A percentile compares a stretch with the other conserved stretches of the same genome.
Conservation (phyloP, 108 stramenopile genomes). For the Parmales sp. region DNA sequence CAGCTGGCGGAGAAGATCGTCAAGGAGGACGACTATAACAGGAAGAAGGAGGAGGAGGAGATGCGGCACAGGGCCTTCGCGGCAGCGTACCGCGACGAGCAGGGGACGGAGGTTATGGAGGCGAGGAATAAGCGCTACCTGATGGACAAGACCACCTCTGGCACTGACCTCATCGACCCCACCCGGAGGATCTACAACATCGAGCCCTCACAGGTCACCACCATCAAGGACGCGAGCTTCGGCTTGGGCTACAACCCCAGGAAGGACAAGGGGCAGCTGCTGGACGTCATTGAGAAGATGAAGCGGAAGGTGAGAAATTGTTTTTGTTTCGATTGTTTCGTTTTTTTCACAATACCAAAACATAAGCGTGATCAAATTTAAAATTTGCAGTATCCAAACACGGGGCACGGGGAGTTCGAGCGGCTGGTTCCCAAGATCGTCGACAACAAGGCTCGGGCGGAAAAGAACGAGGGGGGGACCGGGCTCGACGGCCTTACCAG, state of each 20-base stretch:
- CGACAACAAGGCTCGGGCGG: background rate
- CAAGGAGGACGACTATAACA: conserved; percentile 15
- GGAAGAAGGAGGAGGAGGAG: conserved; percentile 11
- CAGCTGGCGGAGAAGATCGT: conserved; percentile 13
- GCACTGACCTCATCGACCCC: background rate
- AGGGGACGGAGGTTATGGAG: conserved; percentile 8
- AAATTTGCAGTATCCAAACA: conserved; percentile 2
- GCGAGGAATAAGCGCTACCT: background rate
- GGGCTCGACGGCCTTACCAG: background rate
- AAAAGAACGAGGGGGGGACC: background rate
- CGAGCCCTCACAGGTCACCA: background rate
- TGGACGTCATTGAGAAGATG: conserved; percentile 5
- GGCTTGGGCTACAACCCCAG: conserved; percentile 1
- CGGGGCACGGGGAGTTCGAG: background rate
- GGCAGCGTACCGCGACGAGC: conserved; percentile 11
- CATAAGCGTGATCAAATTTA: background rate
- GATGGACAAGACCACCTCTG: background rate
- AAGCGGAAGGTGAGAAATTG: background rate
- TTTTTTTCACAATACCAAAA: background rate
- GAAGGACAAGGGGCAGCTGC: conserved; percentile 9
- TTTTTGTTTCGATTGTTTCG: background rate
- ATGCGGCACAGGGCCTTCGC: conserved; percentile 16
- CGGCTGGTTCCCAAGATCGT: conserved; percentile 2
- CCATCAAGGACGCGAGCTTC: background rate
- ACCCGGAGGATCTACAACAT: conserved; percentile 1